A percentile compares a stretch with the other conserved stretches of the same genome.
Evolutionary conservation across 1,284 basidiomycete genomes (phyloP).

Genomic region (Cystobasidium sp.): DNA sequence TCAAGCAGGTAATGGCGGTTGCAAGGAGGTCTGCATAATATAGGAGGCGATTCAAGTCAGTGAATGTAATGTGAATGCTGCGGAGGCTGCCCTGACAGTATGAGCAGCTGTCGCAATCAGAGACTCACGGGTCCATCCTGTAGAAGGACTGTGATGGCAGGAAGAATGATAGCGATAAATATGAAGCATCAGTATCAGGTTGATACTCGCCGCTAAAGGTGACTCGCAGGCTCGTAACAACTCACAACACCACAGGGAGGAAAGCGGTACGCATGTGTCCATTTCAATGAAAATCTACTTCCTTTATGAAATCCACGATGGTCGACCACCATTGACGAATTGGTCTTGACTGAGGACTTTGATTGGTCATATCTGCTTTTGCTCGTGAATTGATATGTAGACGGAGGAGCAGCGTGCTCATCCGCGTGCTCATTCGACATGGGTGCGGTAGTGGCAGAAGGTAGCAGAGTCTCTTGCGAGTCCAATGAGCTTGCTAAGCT

Average conservation of each 20-base stretch:
- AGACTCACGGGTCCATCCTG: slow-evolving; percentile 24
- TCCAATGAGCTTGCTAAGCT: too few relatives aligned
- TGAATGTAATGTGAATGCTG: not conserved
- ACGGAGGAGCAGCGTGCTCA: too few relatives aligned
- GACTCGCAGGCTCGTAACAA: not conserved
- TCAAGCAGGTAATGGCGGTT: slow-evolving; percentile 33
- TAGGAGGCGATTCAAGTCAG: not conserved
- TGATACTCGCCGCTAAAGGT: not conserved
- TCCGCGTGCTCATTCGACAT: too few relatives aligned
- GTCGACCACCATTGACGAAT: not conserved
- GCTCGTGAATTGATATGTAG: too few relatives aligned
- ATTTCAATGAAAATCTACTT: not conserved
- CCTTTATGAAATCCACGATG: not conserved
- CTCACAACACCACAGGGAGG: slow-evolving; percentile 3
- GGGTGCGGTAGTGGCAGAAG: too few relatives aligned
- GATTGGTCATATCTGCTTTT: too few relatives aligned
- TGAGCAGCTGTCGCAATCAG: not conserved
- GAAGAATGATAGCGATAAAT: not conserved
- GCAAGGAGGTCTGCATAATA: slow-evolving; percentile 19
- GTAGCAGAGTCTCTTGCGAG: too few relatives aligned
- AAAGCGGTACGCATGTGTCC: not conserved
- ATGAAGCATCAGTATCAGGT: not conserved
- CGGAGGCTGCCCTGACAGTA: not conserved
- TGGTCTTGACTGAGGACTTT: too few relatives aligned
- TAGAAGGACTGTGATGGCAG: not conserved